Evolutionary conservation across 2,329 filamentous ascomycete species (phyloP).

Genomic region (Penicillium sp.): DNA sequence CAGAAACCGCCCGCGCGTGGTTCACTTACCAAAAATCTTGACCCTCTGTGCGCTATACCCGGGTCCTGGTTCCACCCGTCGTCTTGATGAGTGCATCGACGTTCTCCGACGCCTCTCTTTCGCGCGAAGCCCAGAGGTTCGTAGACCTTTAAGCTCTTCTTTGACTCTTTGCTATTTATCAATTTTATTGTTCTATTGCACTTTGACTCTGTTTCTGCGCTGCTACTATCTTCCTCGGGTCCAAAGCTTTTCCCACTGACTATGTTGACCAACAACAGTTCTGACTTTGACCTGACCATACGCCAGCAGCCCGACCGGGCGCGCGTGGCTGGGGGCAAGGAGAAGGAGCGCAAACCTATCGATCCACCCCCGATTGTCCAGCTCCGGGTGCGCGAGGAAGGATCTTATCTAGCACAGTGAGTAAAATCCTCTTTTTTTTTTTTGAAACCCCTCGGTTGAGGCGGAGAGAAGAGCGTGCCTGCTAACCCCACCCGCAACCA

Average conservation of each 20-base stretch:
- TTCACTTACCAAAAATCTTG: not conserved
- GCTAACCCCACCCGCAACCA: constrained; percentile 24
- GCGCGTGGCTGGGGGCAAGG: constrained; percentile 69
- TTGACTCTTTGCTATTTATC: not conserved
- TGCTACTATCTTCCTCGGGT: not conserved
- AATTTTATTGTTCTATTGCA: not conserved
- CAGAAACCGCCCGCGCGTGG: not conserved
- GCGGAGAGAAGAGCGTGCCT: not conserved
- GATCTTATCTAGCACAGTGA: constrained; percentile 59
- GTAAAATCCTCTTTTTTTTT: constrained; percentile 28
- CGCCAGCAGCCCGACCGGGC: constrained; percentile 68
- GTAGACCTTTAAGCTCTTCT: constrained; percentile 18
- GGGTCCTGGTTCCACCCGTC: constrained; percentile 24
- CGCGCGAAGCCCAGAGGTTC: constrained; percentile 45
- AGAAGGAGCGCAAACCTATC: constrained; percentile 82
- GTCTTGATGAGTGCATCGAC: constrained; percentile 46
- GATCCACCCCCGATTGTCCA: constrained; percentile 82
- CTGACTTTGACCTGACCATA: constrained; percentile 58
- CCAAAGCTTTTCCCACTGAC: constrained; percentile 35
- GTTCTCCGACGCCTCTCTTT: constrained; percentile 42
- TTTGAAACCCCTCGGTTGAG: not conserved
- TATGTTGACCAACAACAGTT: constrained; percentile 46
- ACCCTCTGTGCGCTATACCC: constrained; percentile 17
- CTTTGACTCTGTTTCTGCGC: not conserved
- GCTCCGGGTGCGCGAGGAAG: constrained; percentile 54